Conservation (phyloP, 441 rosid genomes). For the Populus hybrid region DNA sequence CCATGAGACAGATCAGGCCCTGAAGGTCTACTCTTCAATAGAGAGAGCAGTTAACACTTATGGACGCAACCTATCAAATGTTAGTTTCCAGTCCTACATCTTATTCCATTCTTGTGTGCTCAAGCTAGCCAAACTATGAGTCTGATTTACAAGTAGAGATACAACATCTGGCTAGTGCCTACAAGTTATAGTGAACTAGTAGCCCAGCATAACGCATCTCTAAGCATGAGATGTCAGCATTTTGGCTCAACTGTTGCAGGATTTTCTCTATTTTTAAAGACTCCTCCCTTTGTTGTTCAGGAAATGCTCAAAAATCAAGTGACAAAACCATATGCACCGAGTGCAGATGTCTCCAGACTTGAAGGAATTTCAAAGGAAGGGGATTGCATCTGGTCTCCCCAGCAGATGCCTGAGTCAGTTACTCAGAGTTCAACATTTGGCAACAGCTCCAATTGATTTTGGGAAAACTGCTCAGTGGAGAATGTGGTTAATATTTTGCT, state of each 20-base stretch:
- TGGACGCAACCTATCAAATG: slow-evolving; percentile 58
- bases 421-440: slow-evolving; percentile 67
- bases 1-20: slow-evolving; percentile 70
- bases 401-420: slow-evolving; percentile 40
- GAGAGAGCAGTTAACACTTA: slow-evolving; percentile 70
- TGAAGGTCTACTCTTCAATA: slow-evolving; percentile 64
- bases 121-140: slow-evolving; percentile 45
- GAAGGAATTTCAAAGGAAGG: slow-evolving; percentile 51
- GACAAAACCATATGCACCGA: slow-evolving; percentile 72
- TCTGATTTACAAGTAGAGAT: not conserved
- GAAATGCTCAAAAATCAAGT: slow-evolving; percentile 71
- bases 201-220: slow-evolving; percentile 3
- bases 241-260: slow-evolving; percentile 14
- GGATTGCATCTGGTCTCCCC: slow-evolving; percentile 43
- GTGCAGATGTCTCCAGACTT: slow-evolving; percentile 32
- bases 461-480: not conserved
- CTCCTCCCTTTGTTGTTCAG: slow-evolving; percentile 35
- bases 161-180: not conserved
- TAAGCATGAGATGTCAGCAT: not conserved
- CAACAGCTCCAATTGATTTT: slow-evolving; percentile 34
- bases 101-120: slow-evolving; percentile 27
- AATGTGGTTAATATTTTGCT: not conserved
- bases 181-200: not conserved
- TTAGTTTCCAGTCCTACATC: slow-evolving; percentile 24
- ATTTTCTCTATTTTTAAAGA: slow-evolving; percentile 3